Base-by-base conservation (phyloP, 208 protist genomes). In the Naegleria gruberi region DNA sequence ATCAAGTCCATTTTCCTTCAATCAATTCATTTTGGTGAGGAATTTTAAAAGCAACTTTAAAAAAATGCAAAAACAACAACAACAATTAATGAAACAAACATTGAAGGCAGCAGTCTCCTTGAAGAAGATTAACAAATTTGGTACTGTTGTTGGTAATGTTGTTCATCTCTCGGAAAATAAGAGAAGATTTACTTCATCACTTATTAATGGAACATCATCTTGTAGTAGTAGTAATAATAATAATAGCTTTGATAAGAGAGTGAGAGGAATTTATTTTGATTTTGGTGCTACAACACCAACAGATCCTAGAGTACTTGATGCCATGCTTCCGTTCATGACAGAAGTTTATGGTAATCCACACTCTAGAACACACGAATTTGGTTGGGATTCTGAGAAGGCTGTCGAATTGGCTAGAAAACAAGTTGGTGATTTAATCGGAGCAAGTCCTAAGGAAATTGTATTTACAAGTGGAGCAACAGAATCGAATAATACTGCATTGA, bases 381-480 rank as follows among this genome's bases (percentile, higher is more conserved):
- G 99, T 85, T 99, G 98, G 98, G 94, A 95, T 47, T 91, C 97
- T 6, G 95, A 97, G 90, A 95, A 96, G 43, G 96, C 95, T 4
- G 97, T 99, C 17, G 99, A 99, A 91, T 93, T 92, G 89, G 98
- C 99, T 26, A 95, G 98, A 82, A 93, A 92, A 90, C 94, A 97
- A 26, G 30, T 81, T 84, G 57, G 8, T 73, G 81, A 81, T 23
- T 8, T 82, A 46, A 98, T 99, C 90, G 95, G 96, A 2, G 97
- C 97, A 8, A 95, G 96, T 89, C 92, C 98, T 12, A 99, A 99
- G 91, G 98, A 99, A 90, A 96, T 99, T 44, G 95, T 99, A 90
- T 99, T 99, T 94, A 99, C 99, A n/a, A 98, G 95, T 82, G 99
- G 99, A 55, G 99, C 98, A 19, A 99, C 99, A n/a, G 98, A 99